These are phyloP conservation scores for Rostrohypoxylon terebratum DNA, from an alignment of 495 filamentous ascomycete species.

Conservation along the genomic window DNA sequence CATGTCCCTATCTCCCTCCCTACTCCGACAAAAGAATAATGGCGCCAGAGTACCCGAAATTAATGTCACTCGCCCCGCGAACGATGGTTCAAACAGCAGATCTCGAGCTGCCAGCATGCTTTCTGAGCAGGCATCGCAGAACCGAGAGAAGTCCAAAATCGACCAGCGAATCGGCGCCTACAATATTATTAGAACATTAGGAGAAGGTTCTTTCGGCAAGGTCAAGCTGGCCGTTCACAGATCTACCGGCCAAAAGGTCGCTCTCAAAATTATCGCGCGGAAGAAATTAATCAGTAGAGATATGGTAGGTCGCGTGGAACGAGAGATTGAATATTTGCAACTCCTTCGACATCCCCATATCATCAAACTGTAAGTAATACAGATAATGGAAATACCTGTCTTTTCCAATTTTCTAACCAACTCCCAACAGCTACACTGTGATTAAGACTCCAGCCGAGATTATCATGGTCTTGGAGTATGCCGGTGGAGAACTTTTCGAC, in stretches of 20 bases:
- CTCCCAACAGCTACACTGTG: conserved; percentile 81
- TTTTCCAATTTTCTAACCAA: conserved; percentile 17
- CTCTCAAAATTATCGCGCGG: conserved; percentile 94
- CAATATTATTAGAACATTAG: conserved; percentile 87
- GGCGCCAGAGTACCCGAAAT: conserved; percentile 47
- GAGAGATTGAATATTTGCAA: conserved; percentile 98
- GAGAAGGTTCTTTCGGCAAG: conserved; percentile 97
- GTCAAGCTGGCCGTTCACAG: conserved; percentile 95
- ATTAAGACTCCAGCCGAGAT: conserved; percentile 94
- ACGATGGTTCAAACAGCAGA: conserved; percentile 54
- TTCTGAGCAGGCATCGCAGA: conserved; percentile 47
- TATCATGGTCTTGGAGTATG: conserved; percentile 99
- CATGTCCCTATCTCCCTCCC: conserved; percentile 78
- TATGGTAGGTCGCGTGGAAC: conserved; percentile 96
- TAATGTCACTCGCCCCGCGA: conserved; percentile 52
- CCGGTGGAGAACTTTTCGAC: conserved; percentile 95
- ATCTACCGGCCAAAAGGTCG: conserved; percentile 91
- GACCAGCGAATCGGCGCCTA: conserved; percentile 91
- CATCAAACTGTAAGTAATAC: conserved; percentile 85
- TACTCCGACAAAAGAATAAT: conserved; percentile 66
- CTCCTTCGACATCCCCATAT: conserved; percentile 96
- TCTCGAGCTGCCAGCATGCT: conserved; percentile 49
- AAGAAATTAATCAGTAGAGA: conserved; percentile 95
- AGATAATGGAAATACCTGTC: neutral
- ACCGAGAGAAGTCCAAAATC: conserved; percentile 62